Evolutionary conservation across 2,329 filamentous ascomycete genomes (phyloP).

Genomic region (Claviceps quebecensis): DNA sequence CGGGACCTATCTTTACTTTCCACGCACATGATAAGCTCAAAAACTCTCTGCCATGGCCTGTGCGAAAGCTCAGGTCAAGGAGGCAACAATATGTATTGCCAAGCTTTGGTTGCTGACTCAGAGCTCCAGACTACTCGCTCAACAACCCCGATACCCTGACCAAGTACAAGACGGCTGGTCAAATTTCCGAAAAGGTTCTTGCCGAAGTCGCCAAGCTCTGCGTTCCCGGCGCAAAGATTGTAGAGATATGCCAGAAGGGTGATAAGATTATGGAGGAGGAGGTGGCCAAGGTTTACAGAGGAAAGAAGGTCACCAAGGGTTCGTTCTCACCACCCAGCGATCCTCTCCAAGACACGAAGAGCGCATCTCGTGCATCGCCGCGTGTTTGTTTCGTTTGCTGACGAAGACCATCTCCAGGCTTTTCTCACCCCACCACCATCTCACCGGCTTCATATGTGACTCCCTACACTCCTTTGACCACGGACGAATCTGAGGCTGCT

Average conservation of each 20-base stretch:
- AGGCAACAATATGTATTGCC: slow-evolving; percentile 2
- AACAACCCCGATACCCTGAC: slow-evolving; percentile 89
- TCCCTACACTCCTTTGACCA: slow-evolving; percentile 83
- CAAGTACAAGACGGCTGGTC: slow-evolving; percentile 95
- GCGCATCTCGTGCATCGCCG: neutral
- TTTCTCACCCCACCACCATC: slow-evolving; percentile 87
- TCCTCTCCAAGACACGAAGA: neutral
- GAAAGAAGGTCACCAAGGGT: slow-evolving; percentile 95
- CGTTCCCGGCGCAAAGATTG: slow-evolving; percentile 78
- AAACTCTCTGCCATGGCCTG: slow-evolving; percentile 5
- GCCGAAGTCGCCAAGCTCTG: slow-evolving; percentile 64
- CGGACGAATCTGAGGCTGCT: slow-evolving; percentile 74
- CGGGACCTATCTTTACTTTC: slow-evolving; percentile 13
- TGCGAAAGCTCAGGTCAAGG: neutral
- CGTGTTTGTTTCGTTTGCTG: neutral
- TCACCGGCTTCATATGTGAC: slow-evolving; percentile 91
- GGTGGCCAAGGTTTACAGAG: slow-evolving; percentile 89
- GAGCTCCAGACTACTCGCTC: slow-evolving; percentile 61
- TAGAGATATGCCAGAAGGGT: slow-evolving; percentile 88
- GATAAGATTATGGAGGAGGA: slow-evolving; percentile 93
- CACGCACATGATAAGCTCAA: slow-evolving; percentile 5
- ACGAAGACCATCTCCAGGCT: slow-evolving; percentile 37
- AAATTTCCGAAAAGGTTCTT: slow-evolving; percentile 92
- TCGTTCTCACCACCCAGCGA: slow-evolving; percentile 15
- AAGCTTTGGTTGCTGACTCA: neutral